These are phyloP conservation scores for Sporothrix globosa DNA, from an alignment of 2,329 filamentous ascomycete species.

Conservation along the genomic window DNA sequence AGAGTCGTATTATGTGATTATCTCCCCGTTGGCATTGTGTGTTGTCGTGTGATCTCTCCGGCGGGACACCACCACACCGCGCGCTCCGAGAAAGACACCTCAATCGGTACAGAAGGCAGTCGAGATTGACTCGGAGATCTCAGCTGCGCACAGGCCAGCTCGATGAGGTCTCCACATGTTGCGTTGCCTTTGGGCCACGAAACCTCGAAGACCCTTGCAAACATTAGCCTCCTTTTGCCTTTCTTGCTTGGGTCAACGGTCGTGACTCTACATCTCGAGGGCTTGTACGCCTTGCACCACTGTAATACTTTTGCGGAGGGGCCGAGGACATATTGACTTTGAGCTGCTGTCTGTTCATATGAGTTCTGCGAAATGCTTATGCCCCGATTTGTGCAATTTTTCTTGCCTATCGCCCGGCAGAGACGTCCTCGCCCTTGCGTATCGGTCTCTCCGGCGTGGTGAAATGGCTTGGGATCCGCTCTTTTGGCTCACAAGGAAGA, in stretches of 20 bases:
- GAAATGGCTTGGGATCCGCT: background rate
- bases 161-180: background rate
- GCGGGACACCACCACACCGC: background rate
- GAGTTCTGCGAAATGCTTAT: no score
- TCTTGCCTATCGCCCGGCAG: no score
- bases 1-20: background rate
- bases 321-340: background rate
- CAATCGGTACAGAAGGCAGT: background rate
- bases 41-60: background rate
- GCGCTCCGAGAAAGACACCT: slow-evolving; percentile 9
- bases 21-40: background rate
- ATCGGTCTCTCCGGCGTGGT: slow-evolving; percentile 13
- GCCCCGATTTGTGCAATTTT: no score
- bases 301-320: background rate
- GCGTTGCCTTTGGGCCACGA: background rate
- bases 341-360: background rate
- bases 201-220: background rate
- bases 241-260: background rate
- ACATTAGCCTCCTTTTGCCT: background rate
- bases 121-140: background rate
- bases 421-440: no score
- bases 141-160: background rate
- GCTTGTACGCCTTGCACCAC: slow-evolving; percentile 3
- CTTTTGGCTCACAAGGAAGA: background rate
- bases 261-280: background rate